Percentiles rank a stretch among this genome's conserved stretches.
Evolutionary conservation across 306 rosid genomes (phyloP).

Genomic region (Erythrophleum fordii): DNA sequence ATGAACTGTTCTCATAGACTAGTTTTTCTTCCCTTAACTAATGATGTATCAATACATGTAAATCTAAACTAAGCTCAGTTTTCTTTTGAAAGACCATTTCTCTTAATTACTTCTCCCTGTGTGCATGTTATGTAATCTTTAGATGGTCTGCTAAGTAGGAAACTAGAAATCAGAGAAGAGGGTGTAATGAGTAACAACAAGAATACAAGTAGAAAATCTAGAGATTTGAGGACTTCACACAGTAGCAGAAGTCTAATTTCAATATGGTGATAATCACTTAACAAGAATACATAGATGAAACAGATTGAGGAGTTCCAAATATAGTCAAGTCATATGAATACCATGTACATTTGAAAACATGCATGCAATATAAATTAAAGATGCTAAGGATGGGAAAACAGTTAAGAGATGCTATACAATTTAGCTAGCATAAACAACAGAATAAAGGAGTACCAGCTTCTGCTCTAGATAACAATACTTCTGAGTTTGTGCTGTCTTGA

Average conservation of each 20-base stretch:
- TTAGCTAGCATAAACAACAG: conserved; percentile 8
- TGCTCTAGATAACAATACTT: conserved; percentile 54
- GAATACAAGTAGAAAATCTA: background rate
- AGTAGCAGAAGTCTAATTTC: conserved; percentile 27
- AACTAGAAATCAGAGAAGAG: background rate
- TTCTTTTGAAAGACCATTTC: conserved; percentile 8
- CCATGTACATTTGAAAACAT: conserved; percentile 2
- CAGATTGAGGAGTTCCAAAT: conserved; percentile 26
- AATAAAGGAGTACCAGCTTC: conserved; percentile 59
- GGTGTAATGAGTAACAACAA: background rate
- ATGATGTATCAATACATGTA: conserved; percentile 2
- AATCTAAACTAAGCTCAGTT: background rate
- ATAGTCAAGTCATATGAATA: conserved; percentile 15
- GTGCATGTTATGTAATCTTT: conserved; percentile 2
- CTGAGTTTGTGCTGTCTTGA: conserved; percentile 43
- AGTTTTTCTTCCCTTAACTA: conserved; percentile 17
- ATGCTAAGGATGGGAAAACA: conserved; percentile 26
- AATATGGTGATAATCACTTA: conserved; percentile 9
- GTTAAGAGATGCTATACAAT: conserved; percentile 21
- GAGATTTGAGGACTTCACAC: conserved; percentile 7
- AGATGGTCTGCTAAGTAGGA: background rate
- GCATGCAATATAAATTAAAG: conserved; percentile 25
- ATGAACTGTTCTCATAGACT: background rate
- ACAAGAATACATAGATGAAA: conserved; percentile 19
- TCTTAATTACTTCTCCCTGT: background rate